Evolutionary conservation across 768 basidiomycete genomes (phyloP).

Genomic region (Hysterangium stoloniferum): DNA sequence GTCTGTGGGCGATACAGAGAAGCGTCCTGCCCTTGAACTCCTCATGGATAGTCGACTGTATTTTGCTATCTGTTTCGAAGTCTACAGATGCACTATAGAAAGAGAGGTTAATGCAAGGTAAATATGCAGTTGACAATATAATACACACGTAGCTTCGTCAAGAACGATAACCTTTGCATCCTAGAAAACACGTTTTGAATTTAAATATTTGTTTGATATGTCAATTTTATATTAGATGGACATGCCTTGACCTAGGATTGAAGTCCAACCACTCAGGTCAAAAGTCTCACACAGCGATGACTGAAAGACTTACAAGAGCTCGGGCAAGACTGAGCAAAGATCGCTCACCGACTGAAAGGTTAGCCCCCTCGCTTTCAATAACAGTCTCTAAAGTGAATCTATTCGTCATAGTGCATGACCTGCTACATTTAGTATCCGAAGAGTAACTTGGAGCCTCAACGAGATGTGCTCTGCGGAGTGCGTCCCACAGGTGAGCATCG

Average conservation of each 20-base stretch:
- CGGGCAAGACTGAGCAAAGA: conserved; percentile 46
- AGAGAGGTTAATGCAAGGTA: not conserved
- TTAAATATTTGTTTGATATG: conserved; percentile 13
- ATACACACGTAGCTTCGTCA: conserved; percentile 30
- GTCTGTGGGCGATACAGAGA: conserved; percentile 42
- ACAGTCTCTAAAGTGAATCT: conserved; percentile 44
- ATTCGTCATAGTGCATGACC: conserved; percentile 13
- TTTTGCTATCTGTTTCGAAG: conserved; percentile 44
- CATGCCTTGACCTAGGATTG: conserved; percentile 15
- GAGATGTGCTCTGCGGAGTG: conserved; percentile 55
- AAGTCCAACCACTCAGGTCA: conserved; percentile 24
- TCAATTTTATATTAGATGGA: conserved; percentile 12
- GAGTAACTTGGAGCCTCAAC: conserved; percentile 22
- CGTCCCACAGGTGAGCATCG: conserved; percentile 62
- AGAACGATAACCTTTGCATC: conserved; percentile 31
- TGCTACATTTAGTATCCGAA: conserved; percentile 38
- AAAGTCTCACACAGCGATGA: conserved; percentile 32
- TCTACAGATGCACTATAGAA: conserved; percentile 32
- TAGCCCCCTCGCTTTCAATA: conserved; percentile 47
- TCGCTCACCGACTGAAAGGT: conserved; percentile 39
- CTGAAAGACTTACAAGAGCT: conserved; percentile 41
- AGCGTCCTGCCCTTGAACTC: conserved; percentile 45
- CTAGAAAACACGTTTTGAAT: conserved; percentile 23
- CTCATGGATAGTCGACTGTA: conserved; percentile 39
- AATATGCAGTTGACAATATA: conserved; percentile 1